A percentile compares a stretch with the other conserved stretches of the same genome.
Conservation (phyloP, 495 filamentous ascomycete species). For the Aspergillus coremiiformis region DNA sequence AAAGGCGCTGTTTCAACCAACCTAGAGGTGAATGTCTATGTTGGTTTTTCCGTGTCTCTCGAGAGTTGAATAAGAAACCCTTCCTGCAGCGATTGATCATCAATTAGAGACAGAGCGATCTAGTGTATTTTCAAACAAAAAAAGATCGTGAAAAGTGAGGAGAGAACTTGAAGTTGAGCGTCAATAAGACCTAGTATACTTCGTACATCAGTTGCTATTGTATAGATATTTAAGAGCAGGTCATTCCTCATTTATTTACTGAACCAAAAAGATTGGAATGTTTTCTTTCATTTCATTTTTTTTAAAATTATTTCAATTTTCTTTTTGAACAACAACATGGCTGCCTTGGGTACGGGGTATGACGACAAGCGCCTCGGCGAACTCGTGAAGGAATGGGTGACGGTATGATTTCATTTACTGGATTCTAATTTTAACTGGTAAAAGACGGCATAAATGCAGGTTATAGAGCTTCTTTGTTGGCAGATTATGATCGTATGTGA, state of each 20-base stretch:
- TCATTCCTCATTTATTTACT: neutral
- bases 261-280: too few relatives aligned
- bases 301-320: too few relatives aligned
- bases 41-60: neutral
- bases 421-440: neutral
- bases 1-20: neutral
- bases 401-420: neutral
- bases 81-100: too few relatives aligned
- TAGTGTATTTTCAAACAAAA: too few relatives aligned
- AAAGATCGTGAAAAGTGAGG: neutral
- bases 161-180: neutral
- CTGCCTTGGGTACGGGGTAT: too few relatives aligned
- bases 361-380: constrained; percentile 12
- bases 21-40: neutral
- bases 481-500: neutral
- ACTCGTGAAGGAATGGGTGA: neutral
- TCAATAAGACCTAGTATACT: too few relatives aligned
- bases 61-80: too few relatives aligned
- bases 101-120: too few relatives aligned
- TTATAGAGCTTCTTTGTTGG: neutral
- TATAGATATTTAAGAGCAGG: neutral
- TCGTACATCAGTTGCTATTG: too few relatives aligned
- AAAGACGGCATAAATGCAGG: neutral
- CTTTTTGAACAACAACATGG: neutral
- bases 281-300: too few relatives aligned